Conservation (phyloP, 805 yeast species). For the Candida anglica region DNA sequence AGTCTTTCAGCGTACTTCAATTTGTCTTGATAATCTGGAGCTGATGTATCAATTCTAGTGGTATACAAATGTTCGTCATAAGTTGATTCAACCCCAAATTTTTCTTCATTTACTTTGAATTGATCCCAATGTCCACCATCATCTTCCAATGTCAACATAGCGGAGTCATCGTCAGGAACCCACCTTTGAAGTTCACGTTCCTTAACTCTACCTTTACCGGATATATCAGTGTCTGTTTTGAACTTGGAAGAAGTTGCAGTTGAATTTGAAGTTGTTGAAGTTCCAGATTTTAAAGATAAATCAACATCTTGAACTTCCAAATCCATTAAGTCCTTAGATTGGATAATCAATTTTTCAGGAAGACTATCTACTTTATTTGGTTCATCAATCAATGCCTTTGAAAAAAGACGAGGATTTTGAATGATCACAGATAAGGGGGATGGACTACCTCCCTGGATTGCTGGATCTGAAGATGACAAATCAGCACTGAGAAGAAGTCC, state of each 20-base stretch:
- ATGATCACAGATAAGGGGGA: constrained; percentile 56
- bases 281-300: constrained; percentile 14
- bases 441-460: constrained; percentile 6
- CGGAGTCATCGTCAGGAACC: constrained; percentile 59
- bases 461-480: constrained; percentile 16
- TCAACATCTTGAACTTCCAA: constrained; percentile 41
- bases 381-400: constrained; percentile 19
- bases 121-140: constrained; percentile 72
- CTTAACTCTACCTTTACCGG: constrained; percentile 40
- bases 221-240: constrained; percentile 84
- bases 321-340: constrained; percentile 49
- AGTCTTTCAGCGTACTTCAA: constrained; percentile 68
- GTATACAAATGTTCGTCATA: constrained; percentile 87
- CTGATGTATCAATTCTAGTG: constrained; percentile 62
- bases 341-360: constrained; percentile 42
- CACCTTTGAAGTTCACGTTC: constrained; percentile 81
- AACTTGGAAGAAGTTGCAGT: constrained; percentile 32
- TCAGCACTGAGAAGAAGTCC: constrained; percentile 57
- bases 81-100: constrained; percentile 83
- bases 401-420: constrained; percentile 43
- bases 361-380: constrained; percentile 29
- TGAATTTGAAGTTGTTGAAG: constrained; percentile 4
- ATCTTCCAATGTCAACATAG: constrained; percentile 33
- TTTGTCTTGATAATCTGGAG: constrained; percentile 68
- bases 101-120: constrained; percentile 83